Evolutionary conservation across 495 filamentous ascomycete genomes (phyloP), one percentile per base, ranked within the genome.

Genomic region (Trypethelium eluteriae): DNA sequence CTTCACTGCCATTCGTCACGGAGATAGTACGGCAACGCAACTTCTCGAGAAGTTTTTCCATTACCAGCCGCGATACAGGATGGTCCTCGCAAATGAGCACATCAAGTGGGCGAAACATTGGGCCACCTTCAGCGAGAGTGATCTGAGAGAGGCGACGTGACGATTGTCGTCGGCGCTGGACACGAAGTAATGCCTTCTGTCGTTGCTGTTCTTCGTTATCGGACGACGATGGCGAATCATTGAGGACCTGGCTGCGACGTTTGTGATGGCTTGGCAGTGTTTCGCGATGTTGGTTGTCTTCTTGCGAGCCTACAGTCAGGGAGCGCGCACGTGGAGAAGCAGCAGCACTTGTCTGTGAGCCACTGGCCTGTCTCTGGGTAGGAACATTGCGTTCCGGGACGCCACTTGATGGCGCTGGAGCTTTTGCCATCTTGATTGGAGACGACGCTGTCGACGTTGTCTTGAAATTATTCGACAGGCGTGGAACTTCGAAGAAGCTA

Each of bases 41-140:
- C 77, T 96, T 98, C 76, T 98, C 95, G 56, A 98, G 85, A 5
- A 98, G 79, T 66, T 93, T 91, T 73, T 98, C 94, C 94, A 98
- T 96, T 34, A 98, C 92, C 76, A 98, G 81, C 57, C 92, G 85
- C 16, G 93, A 96, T n/a, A 98, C 92, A 0, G 95, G 95, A 74
- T 98, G 94, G 75, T 98, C 95, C 78, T 98, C 94, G 75, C 94
- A 98, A 63, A 98, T 93, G 38, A 98, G 82, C 25, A 98, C 89
- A 77, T 98, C 92, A 47, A 98, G 77, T 61, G 94, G 91, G 32
- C 95, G 86, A 77, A 96, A 98, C 44, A 86, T 78, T 12, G 95
- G 95, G 5, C 53, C 53, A 0, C 90, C 89, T 68, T 92, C 92
- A 39, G 85, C 81, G 39, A 94, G 73, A 65, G 85, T 90, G 66